phyloP scores from a whole-genome alignment of 169 alveolate genomes.

The Eimeria tenella region DNA sequence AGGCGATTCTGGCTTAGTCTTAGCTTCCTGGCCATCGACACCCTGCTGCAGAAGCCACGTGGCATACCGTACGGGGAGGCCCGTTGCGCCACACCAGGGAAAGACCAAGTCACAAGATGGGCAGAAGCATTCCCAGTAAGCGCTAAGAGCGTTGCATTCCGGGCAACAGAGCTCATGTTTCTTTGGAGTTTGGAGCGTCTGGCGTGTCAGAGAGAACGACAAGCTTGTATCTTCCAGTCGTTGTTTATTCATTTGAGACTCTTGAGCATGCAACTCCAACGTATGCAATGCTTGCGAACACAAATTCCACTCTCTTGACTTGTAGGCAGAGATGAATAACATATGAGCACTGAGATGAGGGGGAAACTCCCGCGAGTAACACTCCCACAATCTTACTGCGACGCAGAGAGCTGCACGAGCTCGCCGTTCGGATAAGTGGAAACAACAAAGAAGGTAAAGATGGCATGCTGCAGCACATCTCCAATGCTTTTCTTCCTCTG shows the following conservation, averaged over 20 bases:
- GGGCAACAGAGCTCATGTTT: slow-evolving; percentile 43
- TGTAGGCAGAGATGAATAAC: slow-evolving; percentile 52
- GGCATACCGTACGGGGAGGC: slow-evolving; percentile 61
- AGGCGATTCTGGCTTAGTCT: not conserved
- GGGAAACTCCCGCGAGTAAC: slow-evolving; percentile 34
- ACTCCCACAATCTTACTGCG: slow-evolving; percentile 69
- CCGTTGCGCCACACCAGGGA: slow-evolving; percentile 69
- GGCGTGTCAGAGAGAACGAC: not conserved
- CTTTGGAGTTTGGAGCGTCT: not conserved
- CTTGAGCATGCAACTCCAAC: slow-evolving; percentile 19
- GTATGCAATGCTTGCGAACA: slow-evolving; percentile 63
- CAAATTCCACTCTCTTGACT: slow-evolving; percentile 53
- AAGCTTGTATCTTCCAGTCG: not conserved
- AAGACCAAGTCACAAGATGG: slow-evolving; percentile 50
- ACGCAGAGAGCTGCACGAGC: slow-evolving; percentile 56
- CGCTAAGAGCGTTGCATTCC: slow-evolving; percentile 44
- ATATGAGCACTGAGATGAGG: slow-evolving; percentile 33
- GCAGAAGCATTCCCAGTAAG: slow-evolving; percentile 67
- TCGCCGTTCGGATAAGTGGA: slow-evolving; percentile 30
- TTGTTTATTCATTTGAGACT: not conserved
- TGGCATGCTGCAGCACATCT: slow-evolving; percentile 46
- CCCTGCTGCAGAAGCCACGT: not conserved
- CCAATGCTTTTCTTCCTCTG: slow-evolving; percentile 48
- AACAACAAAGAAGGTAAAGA: slow-evolving; percentile 63
- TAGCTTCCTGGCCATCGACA: not conserved